These are phyloP conservation scores for Aspergillus clavatus DNA, from an alignment of 2,329 filamentous ascomycete species.

Conservation along the genomic window DNA sequence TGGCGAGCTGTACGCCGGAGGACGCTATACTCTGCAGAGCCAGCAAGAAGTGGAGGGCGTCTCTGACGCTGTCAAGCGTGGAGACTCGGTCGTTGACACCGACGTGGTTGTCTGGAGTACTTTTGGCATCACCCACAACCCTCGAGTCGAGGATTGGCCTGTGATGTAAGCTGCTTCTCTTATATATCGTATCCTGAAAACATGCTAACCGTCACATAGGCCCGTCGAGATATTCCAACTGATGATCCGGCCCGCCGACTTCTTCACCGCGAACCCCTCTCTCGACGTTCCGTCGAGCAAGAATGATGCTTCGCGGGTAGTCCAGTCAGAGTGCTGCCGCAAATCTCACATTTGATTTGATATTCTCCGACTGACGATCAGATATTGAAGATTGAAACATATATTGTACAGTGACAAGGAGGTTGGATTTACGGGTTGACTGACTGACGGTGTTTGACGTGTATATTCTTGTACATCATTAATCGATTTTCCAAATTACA, in stretches of 20 bases:
- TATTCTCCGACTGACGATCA: constrained; percentile 1
- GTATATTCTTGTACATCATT: no score
- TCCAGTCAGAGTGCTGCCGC: constrained; percentile 29
- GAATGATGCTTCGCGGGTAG: constrained; percentile 30
- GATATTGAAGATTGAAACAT: not conserved
- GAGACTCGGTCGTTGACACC: constrained; percentile 33
- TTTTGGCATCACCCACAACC: constrained; percentile 44
- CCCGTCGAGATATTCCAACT: constrained; percentile 36
- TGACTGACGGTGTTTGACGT: no score
- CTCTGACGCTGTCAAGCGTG: constrained; percentile 30
- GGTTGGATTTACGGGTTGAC: no score
- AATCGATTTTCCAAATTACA: no score
- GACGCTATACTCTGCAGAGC: constrained; percentile 52
- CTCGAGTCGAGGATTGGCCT: constrained; percentile 43
- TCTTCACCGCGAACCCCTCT: constrained; percentile 51
- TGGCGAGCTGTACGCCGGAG: constrained; percentile 50
- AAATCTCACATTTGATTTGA: constrained; percentile 25
- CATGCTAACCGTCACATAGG: constrained; percentile 18
- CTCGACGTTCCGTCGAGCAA: constrained; percentile 48
- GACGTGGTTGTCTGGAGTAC: constrained; percentile 44
- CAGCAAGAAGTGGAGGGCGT: constrained; percentile 37
- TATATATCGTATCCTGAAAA: not conserved
- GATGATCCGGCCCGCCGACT: constrained; percentile 48
- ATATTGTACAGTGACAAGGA: no score
- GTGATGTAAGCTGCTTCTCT: constrained; percentile 33